These are phyloP conservation scores for Hymenoscyphus linearis DNA, from an alignment of 2,329 filamentous ascomycete genomes.

Conservation along the genomic window DNA sequence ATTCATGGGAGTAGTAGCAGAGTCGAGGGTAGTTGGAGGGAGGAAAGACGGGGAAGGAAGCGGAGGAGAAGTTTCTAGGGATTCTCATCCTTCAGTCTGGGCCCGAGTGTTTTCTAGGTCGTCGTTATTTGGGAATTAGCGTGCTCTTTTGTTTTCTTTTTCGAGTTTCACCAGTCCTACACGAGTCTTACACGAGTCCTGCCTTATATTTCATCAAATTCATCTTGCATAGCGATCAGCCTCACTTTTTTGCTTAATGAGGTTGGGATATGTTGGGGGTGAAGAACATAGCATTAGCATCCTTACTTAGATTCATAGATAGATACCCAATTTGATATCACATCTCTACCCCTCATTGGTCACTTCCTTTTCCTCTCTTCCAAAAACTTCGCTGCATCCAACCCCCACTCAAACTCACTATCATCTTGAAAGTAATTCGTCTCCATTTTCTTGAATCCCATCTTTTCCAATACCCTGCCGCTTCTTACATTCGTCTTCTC, in stretches of 20 bases:
- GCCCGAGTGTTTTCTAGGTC: too few species aligned
- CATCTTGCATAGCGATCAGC: not conserved
- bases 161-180: not conserved
- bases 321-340: not conserved
- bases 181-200: not conserved
- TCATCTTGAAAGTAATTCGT: not conserved
- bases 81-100: not conserved
- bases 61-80: slow-evolving; percentile 1
- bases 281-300: too few species aligned
- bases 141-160: not conserved
- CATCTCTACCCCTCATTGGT: not conserved
- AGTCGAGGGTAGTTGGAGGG: not conserved
- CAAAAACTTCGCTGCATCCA: not conserved
- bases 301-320: not conserved
- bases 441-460: slow-evolving; percentile 18
- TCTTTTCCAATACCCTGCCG: slow-evolving; percentile 22
- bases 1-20: not conserved
- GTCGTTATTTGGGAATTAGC: too few species aligned
- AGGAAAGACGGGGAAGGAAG: not conserved
- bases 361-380: not conserved
- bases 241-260: not conserved
- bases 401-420: slow-evolving; percentile 2
- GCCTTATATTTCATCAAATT: not conserved
- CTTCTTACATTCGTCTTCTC: slow-evolving; percentile 25
- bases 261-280: not conserved